Base-by-base conservation (phyloP, 2,329 filamentous ascomycete species). In the Xylaria sp. region DNA sequence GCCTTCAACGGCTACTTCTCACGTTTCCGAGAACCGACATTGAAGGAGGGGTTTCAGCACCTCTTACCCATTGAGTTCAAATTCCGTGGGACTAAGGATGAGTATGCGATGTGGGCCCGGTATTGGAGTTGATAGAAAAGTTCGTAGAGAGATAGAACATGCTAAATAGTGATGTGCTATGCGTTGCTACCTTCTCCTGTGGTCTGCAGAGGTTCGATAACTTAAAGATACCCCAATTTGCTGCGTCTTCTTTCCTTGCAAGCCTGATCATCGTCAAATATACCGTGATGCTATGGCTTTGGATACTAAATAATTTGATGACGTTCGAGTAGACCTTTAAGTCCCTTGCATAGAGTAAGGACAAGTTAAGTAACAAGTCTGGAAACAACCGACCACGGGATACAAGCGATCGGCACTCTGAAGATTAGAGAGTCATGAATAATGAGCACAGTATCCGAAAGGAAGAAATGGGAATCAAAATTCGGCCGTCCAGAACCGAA, bases 11-110 rank as follows among this genome's bases (percentile, higher is more conserved):
- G 89, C 13, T 99, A 93, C 75, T 82, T 84, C 17, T 87, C 89
- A 9, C 86, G 92, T 60, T 96, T 92, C 79, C 88, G 89, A 70
- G 85, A 90, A 71, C 96, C 95, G 0, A 86, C 84, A 44, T 66
- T 86, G 1, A 84, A 86, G 13, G 96, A 99, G 79, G 95, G 95
- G 0, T 97, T 97, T 74, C 82, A 91, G 69, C 93, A 97, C 71
- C 87, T 99, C 39, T 83, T 87, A 0, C 87, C 88, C 61, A 82
- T 97, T 0, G 87, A 91, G 36, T 99, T 99, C 74, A 79, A 85
- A 77, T 95, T 96, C 75, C 82, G 87, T 47, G 93, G 93, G 0
- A 86, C 84, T 0, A 85, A 88, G 58, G 87, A 90, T 38, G 89
- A 93, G 71, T 89, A 89, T 74, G 81, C 81, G 39, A 80, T 92